Base-by-base conservation (phyloP, 164 flowering plant genomes). In the Macadamia integrifolia region DNA sequence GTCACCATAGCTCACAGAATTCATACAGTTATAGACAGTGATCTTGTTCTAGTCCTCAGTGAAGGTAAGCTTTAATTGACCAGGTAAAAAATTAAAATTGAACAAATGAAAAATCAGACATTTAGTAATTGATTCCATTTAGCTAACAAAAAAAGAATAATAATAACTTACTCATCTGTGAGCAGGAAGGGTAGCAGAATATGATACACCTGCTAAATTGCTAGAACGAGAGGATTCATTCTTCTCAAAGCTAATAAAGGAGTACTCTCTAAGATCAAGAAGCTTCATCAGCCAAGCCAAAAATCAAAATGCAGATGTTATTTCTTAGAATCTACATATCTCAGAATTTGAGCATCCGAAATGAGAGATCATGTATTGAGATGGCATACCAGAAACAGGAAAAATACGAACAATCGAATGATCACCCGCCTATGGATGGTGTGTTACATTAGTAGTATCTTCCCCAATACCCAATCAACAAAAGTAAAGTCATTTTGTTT, bases 101-200 rank as follows among this genome's bases (percentile, higher is more conserved):
- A 35, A 35, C 40, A 35, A 35, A 35, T 35, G 40, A 35, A n/a
- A 53, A 53, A 53, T 1, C 17, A 53, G n/a, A 14, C 2, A 4
- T 53, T 4, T 12, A 17, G n/a, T 53, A 35, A 5, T 35, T 35
- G 40, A 35, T 5, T 2, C 40, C 40, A 5, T 35, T 35, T 35
- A 35, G 40, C 5, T 35, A 35, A 35, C 40, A 35, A 35, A 35
- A 35, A 35, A 53, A 14, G 18, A 17, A 53, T 23, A 23, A 23
- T 23, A 23, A 23, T 1, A 30, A 15, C 23, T 42, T 43, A 15
- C 56, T 69, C 68, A 65, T 65, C 49, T 68, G 28, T 76, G 60
- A 70, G 74, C 94, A 93, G 98, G 98, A 69, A 79, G 87, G 72
- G 73, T 93, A 66, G 89, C 86, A 61, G 98, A 91, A 67, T 93